Evolutionary conservation across 2,329 filamentous ascomycete species (phyloP), one percentile per base, ranked within the genome.

Genomic region (Bipolaris gigantea): DNA sequence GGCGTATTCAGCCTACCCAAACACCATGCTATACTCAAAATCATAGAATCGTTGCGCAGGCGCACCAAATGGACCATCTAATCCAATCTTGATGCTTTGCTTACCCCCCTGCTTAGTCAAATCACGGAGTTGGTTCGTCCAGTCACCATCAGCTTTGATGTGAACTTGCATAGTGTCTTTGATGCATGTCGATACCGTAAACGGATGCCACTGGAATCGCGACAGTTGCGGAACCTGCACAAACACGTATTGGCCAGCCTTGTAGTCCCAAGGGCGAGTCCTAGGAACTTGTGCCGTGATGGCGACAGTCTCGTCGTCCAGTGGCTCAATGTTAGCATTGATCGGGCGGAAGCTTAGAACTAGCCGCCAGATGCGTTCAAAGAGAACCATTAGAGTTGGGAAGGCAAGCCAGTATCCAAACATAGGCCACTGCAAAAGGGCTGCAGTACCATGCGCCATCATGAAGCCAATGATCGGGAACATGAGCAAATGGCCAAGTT

Each of bases 1-100:
- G 9, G 30, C 2, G 4, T 18, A 13, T 15, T n/a, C 2, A 32
- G 48, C 63, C 44, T 51, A 65, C 64, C 64, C 82, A 23, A 85
- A 79, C 36, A 85, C 79, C 50, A 85, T 77, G 27, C 77, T 77
- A 36, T 83, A 80, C n/a, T 78, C 76, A 48, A 82, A 85, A 52
- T 84, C 81, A 53, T 84, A 82, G 65, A 85, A 85, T 0, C 81
- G 75, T 56, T 85, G 83, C 0, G 83, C 81, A 0, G 83, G 83
- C 2, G 83, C 82, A 4, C 83, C 82, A 52, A 82, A 85, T 0
- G 82, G 82, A 0, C 83, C 83, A 50, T 85, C 83, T 44, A 85
- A 76, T 0, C 81, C 81, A 3, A 85, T 77, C 10, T 78, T 72
- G 41, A 83, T 80, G 2, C 75, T 66, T 0, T 69, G 66, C 21